Base-by-base conservation (phyloP, 495 filamentous ascomycete species). In the Apodospora peruviana region DNA sequence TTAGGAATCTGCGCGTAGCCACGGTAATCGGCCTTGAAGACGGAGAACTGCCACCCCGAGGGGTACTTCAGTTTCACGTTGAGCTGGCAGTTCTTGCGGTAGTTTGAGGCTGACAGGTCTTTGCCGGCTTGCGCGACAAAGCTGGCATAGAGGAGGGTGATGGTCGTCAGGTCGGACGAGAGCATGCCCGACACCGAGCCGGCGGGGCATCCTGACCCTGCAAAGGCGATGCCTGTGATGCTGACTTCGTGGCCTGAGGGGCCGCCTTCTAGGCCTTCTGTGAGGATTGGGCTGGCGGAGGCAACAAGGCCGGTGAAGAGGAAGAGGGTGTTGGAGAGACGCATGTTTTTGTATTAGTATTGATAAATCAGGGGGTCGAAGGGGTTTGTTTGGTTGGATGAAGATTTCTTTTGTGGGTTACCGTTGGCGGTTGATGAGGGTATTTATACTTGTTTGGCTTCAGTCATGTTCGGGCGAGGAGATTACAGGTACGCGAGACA, bases 71-170 rank as follows among this genome's bases (percentile, higher is more conserved):
- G 56, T 57, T 74, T 66, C 48, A 77, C 55, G 59, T 71, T 74
- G 41, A 79, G 60, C 53, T 76, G 70, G 65, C 74, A 79, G 64
- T 79, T 76, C 62, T 69, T 68, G 55, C 74, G 69, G 50, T 59
- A 55, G 43, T 71, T 61, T 24, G 64, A 64, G 17, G 67, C 43
- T 17, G 59, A n/a, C 45, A 69, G 59, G 47, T 56, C 61, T 20
- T 57, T 48, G 40, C 74, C 74, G 23, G 75, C 65, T 46, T 69
- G 67, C 20, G 75, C 76, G 25, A 72, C 55, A 52, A 74, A 76
- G 7, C 44, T 47, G 55, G 66, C 65, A 55, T 74, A 77, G 37
- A 73, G 69, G 46, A 77, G 58, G 12, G 72, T 75, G 32, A 79
- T 52, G n/a, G 64, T 71, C 18, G 64, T 66, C 47, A 61, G 60